A percentile compares a stretch with the other conserved stretches of the same genome.
Conservation (phyloP, 2,329 filamentous ascomycete genomes). For the Biscogniauxia mediterranea region DNA sequence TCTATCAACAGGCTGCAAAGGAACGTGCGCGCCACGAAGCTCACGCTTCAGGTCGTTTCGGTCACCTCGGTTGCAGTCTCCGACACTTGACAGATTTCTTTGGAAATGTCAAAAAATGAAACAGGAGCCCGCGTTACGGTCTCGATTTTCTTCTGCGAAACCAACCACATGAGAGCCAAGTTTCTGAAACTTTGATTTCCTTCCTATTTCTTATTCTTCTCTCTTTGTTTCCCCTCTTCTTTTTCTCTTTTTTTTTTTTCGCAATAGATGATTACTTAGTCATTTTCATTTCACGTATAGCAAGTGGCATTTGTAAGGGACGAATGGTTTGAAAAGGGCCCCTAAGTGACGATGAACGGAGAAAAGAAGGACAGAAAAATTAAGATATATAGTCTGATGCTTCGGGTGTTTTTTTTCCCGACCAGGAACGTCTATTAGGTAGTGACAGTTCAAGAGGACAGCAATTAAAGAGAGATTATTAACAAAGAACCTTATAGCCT, state of each 20-base stretch:
- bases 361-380: not conserved
- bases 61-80: not conserved
- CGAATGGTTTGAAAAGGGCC: not conserved
- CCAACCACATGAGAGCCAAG: not conserved
- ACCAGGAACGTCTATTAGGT: conserved; percentile 1
- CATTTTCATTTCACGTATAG: not conserved
- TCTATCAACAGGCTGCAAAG: conserved; percentile 4
- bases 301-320: not conserved
- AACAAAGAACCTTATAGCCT: not conserved
- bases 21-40: conserved; percentile 4
- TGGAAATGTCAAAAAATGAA: not conserved
- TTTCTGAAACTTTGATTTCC: not conserved
- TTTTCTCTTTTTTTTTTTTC: not conserved
- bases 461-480: conserved; percentile 5
- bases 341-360: not conserved
- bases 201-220: not conserved
- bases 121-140: not conserved
- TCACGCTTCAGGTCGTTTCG: not conserved
- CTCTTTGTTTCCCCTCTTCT: too few species aligned
- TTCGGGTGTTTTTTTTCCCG: not conserved
- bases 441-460: conserved; percentile 7
- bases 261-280: not conserved
- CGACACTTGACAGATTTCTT: not conserved
- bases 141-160: not conserved
- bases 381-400: not conserved